phyloP scores from a whole-genome alignment of 768 basidiomycete species.

The Termitomyces sp. region DNA sequence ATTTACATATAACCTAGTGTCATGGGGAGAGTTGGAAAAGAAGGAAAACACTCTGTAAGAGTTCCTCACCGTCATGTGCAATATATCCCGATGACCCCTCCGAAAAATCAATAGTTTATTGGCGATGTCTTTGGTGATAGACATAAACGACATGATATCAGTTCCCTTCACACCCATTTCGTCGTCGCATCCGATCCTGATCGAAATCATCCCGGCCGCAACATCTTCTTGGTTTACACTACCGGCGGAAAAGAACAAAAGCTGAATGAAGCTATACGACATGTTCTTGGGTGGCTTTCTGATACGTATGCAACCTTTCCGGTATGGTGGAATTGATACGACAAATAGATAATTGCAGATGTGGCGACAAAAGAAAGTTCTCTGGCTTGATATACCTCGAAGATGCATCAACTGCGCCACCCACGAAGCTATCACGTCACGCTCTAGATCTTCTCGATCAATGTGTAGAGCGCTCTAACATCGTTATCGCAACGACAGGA shows the following conservation, averaged over 20 bases:
- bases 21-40: slow-evolving; percentile 9
- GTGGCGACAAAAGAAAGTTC: slow-evolving; percentile 8
- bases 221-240: slow-evolving; percentile 10
- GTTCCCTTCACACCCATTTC: slow-evolving; percentile 8
- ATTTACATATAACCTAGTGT: slow-evolving; percentile 5
- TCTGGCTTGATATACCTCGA: slow-evolving; percentile 17
- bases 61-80: background rate
- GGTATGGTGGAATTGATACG: background rate
- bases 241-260: slow-evolving; percentile 10
- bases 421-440: slow-evolving; percentile 5
- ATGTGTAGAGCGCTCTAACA: slow-evolving; percentile 6
- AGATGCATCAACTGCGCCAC: background rate
- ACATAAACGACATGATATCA: background rate
- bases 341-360: background rate
- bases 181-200: slow-evolving; percentile 7
- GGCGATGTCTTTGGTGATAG: slow-evolving; percentile 5
- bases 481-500: slow-evolving; percentile 12
- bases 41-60: slow-evolving; percentile 13
- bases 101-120: slow-evolving; percentile 7
- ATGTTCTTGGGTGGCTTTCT: slow-evolving; percentile 10
- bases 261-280: slow-evolving; percentile 9
- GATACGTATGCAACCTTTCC: slow-evolving; percentile 11
- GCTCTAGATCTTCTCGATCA: slow-evolving; percentile 10
- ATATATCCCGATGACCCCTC: background rate
- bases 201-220: slow-evolving; percentile 4